These are phyloP conservation scores for Candida chauliodis DNA, from an alignment of 805 yeast species.

Conservation along the genomic window DNA sequence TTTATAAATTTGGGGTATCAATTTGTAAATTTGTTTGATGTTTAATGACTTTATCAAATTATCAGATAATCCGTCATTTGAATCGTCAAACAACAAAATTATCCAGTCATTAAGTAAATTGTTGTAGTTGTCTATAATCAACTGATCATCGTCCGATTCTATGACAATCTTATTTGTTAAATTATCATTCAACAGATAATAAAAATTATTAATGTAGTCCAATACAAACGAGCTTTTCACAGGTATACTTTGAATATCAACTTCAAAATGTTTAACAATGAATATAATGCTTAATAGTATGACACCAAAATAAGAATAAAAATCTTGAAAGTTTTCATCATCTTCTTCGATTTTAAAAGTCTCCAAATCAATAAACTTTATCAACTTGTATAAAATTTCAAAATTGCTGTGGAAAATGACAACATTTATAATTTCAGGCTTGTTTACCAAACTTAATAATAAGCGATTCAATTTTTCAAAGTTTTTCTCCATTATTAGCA, in stretches of 20 bases:
- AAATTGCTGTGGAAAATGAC: slow-evolving; percentile 36
- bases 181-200: slow-evolving; percentile 27
- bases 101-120: slow-evolving; percentile 62
- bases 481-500: slow-evolving; percentile 23
- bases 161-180: slow-evolving; percentile 18
- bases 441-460: slow-evolving; percentile 47
- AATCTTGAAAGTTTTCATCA: slow-evolving; percentile 60
- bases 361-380: slow-evolving; percentile 49
- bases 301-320: slow-evolving; percentile 66
- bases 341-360: slow-evolving; percentile 44
- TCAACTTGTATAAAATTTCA: slow-evolving; percentile 39
- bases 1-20: slow-evolving; percentile 71
- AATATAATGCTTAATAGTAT: slow-evolving; percentile 39
- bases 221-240: slow-evolving; percentile 28
- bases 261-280: slow-evolving; percentile 16
- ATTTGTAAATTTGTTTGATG: slow-evolving; percentile 60
- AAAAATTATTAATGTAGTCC: slow-evolving; percentile 32
- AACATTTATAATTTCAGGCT: slow-evolving; percentile 35
- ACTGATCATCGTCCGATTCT: slow-evolving; percentile 23
- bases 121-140: slow-evolving; percentile 30
- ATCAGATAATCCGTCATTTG: slow-evolving; percentile 74
- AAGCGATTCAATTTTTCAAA: slow-evolving; percentile 41
- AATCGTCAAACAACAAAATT: slow-evolving; percentile 66
- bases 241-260: slow-evolving; percentile 22
- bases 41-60: slow-evolving; percentile 66